Base-by-base conservation (phyloP, 306 rosid species). In the Spatholobus suberectus region DNA sequence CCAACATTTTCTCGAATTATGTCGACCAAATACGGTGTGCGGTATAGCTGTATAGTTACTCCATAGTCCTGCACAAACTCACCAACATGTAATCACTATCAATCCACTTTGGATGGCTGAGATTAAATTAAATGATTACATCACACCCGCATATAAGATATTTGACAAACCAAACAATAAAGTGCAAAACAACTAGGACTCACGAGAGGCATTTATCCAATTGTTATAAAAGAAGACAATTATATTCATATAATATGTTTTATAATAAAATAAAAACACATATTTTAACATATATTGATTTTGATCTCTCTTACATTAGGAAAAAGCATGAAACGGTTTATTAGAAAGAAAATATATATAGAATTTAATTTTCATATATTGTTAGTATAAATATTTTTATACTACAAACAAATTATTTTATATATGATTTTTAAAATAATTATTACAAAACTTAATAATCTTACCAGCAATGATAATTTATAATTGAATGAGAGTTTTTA, bases 11-110 rank as follows among this genome's bases (percentile, higher is more conserved):
- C 96, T 40, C 72, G 71, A 17, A 87, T 90, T 54, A 96, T 78
- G 82, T 96, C 99, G 15, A 96, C 99, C 9, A 96, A 92, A 83
- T 89, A 96, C 1, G 97, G 90, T 17, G 99, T 90, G 46, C 92
- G 93, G 87, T 89, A 92, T 9, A 94, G 89, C 10, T 54, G 81
- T 86, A 96, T 59, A 5, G 86, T 90, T 34, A 94, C 98, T 59
- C 88, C 95, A 61, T 89, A 92, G 13, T 92, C 98, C 99, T 96
- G 89, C 85, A 76, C 27, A 57, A 6, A 67, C 81, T 17, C 77
- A 54, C 75, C 86, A 21, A 81, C 58, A 34, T 3, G 6, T 38
- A 34, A 58, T 44, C 69, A 68, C 21, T 49, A 59, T 59, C 86
- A 37, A 32, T 49, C 51, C 84, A 47, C 68, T 51, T 80, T 82